These are phyloP conservation scores for Pseudocercospora vitis DNA, from an alignment of 2,329 filamentous ascomycete species.

Conservation along the genomic window DNA sequence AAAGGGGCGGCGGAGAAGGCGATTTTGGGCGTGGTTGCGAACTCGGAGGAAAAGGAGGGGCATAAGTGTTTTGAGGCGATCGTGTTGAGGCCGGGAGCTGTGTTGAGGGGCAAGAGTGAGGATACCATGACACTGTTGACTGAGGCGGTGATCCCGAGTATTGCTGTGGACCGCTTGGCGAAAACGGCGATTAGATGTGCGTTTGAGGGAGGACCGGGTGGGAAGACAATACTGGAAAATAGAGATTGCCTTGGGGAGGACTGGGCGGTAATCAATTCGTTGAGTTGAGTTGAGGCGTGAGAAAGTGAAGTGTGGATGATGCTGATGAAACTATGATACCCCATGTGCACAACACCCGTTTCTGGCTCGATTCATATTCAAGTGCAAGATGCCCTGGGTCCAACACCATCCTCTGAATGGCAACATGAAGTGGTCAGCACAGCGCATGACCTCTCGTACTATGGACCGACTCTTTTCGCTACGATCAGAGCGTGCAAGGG, in stretches of 20 bases:
- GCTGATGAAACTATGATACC: too few relatives aligned
- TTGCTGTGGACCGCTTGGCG: constrained; percentile 37
- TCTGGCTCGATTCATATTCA: background rate
- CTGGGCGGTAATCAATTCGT: constrained; percentile 38
- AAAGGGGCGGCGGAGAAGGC: constrained; percentile 42
- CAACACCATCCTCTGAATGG: background rate
- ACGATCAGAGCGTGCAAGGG: too few relatives aligned
- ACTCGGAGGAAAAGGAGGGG: constrained; percentile 31
- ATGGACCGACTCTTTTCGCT: too few relatives aligned
- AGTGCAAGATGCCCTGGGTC: background rate
- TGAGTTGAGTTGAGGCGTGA: background rate
- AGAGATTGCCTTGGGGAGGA: constrained; percentile 39
- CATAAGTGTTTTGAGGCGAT: constrained; percentile 40
- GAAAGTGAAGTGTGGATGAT: too few relatives aligned
- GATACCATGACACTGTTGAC: constrained; percentile 34
- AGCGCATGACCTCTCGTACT: too few relatives aligned
- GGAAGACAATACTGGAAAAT: constrained; percentile 40
- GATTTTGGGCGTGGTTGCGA: constrained; percentile 35
- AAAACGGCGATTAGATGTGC: constrained; percentile 34
- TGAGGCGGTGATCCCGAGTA: constrained; percentile 33
- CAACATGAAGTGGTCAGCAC: too few relatives aligned
- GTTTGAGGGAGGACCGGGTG: constrained; percentile 34
- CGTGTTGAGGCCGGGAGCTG: constrained; percentile 36
- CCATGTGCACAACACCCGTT: too few relatives aligned
- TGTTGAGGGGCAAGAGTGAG: constrained; percentile 34